Evolutionary conservation across 306 rosid species (phyloP).

Genomic region (Rosa rugosa): DNA sequence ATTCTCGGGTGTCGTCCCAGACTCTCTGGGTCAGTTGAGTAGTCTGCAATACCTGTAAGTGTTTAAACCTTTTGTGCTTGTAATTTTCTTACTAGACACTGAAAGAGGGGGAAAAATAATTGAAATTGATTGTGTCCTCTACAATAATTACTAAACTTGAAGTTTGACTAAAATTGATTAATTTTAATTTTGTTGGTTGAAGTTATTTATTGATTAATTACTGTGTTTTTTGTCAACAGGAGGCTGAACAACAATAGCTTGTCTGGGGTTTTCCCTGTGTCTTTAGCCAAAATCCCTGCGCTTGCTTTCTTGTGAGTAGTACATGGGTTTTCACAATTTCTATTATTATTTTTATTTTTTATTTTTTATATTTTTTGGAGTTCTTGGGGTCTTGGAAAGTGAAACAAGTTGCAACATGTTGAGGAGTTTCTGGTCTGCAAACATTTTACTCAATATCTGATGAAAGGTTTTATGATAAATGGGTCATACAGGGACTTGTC

Average conservation of each 20-base stretch:
- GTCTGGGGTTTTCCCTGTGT: slow-evolving; percentile 79
- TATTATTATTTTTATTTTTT: slow-evolving; percentile 10
- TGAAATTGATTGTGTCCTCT: not conserved
- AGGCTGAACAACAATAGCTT: slow-evolving; percentile 95
- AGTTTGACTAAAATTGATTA: not conserved
- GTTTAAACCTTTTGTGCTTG: slow-evolving; percentile 1
- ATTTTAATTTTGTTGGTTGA: not conserved
- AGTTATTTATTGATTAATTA: not conserved
- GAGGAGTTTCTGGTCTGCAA: slow-evolving; percentile 14
- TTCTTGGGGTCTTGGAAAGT: slow-evolving; percentile 33
- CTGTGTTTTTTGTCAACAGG: slow-evolving; percentile 53
- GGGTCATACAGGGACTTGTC: slow-evolving; percentile 84
- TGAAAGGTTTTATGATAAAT: slow-evolving; percentile 27
- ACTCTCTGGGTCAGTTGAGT: slow-evolving; percentile 56
- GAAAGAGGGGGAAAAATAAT: slow-evolving; percentile 28
- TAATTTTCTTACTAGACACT: not conserved
- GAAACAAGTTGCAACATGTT: slow-evolving; percentile 22
- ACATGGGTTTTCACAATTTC: slow-evolving; percentile 28
- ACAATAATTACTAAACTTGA: not conserved
- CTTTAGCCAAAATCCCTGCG: slow-evolving; percentile 67
- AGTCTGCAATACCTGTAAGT: slow-evolving; percentile 82
- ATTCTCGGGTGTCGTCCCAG: slow-evolving; percentile 64
- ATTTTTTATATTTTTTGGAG: slow-evolving; percentile 14
- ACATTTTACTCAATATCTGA: slow-evolving; percentile 28
- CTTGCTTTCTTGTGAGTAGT: slow-evolving; percentile 97